These are phyloP conservation scores for Cystofilobasidium ferigula DNA, from an alignment of 768 basidiomycete species.

Conservation along the genomic window DNA sequence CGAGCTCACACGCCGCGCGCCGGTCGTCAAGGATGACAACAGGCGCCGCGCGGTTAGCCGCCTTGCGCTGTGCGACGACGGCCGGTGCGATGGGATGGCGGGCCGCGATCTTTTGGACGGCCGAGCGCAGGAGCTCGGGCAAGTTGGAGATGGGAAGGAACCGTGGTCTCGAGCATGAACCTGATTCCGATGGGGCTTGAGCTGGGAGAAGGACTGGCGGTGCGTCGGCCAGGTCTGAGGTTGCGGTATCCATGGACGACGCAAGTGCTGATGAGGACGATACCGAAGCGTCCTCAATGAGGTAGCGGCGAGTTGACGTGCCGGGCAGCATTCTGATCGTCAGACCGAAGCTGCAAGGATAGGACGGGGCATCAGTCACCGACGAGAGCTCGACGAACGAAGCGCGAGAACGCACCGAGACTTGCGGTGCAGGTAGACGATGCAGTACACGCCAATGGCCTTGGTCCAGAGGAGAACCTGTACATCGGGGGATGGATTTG, in stretches of 20 bases:
- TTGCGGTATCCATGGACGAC: not conserved
- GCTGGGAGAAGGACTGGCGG: not conserved
- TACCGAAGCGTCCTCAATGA: conserved; percentile 17
- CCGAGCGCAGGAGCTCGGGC: not conserved
- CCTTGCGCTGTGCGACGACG: not conserved
- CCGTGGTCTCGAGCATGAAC: not conserved
- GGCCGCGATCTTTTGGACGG: not conserved
- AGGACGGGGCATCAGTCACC: not conserved
- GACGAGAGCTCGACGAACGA: not conserved
- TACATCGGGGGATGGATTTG: not conserved
- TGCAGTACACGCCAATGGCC: conserved; percentile 18
- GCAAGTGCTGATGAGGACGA: not conserved
- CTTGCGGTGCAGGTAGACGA: conserved; percentile 12
- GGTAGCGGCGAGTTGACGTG: conserved; percentile 5
- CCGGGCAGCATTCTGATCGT: conserved; percentile 8
- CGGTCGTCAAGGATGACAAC: not conserved
- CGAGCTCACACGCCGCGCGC: not conserved
- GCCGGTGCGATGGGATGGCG: not conserved
- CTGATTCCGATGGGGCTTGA: not conserved
- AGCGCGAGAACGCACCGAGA: conserved; percentile 3
- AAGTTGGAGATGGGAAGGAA: not conserved
- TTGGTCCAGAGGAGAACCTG: conserved; percentile 15
- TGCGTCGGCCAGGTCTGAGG: not conserved
- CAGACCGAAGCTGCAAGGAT: conserved; percentile 4
- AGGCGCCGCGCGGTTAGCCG: not conserved